Base-by-base conservation (phyloP, 768 basidiomycete species). In the Sistotremastrum suecicum region DNA sequence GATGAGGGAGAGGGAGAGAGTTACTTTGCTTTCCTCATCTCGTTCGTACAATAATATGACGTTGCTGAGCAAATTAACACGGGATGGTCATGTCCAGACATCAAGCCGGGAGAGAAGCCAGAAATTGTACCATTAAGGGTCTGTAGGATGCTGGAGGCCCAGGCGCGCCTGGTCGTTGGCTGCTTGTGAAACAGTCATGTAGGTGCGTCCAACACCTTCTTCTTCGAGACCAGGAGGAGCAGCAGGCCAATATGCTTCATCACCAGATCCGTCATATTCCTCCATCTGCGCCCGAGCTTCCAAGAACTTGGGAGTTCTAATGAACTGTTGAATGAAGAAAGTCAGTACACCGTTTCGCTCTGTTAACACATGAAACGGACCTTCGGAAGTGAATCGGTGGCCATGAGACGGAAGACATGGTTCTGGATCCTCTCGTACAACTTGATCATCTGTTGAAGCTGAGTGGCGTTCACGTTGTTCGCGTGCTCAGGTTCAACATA, bases 301-400 rank as follows among this genome's bases (percentile, higher is more conserved):
- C 39, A 82, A 63, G 67, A 89, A 90, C 54, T 76, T 77, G 31
- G 81, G 74, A 1, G 84, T 87, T 62, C 89, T 89, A 66, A 88
- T 85, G 66, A 90, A 90, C 88, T 90, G 48, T 9, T 39, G 30
- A 42, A 9, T 46, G 37, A 35, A 20, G 45, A 49, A 11, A 49
- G 50, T 50, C 50, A 48, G 48, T 47, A 35, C 5, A 11, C 36
- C 29, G 38, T 44, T 38, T 42, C 29, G 45, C 35, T 37, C 43
- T 9, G 12, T 55, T 8, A 9, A 40, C 37, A 40, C 37, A 28
- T 45, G 12, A 34, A 12, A 55, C 69, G 31, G 55, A 86, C 87
- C 74, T 94, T 94, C 9, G 95, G 95, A n/a, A 99, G 83, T 5
- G 94, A 97, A 62, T 99, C 95, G 46, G 92, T 94, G 11, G 95